A percentile compares a stretch with the other conserved stretches of the same genome.
These are phyloP conservation scores for Panicum hallii DNA, from an alignment of 202 grass and related monocot species.

Conservation along the genomic window DNA sequence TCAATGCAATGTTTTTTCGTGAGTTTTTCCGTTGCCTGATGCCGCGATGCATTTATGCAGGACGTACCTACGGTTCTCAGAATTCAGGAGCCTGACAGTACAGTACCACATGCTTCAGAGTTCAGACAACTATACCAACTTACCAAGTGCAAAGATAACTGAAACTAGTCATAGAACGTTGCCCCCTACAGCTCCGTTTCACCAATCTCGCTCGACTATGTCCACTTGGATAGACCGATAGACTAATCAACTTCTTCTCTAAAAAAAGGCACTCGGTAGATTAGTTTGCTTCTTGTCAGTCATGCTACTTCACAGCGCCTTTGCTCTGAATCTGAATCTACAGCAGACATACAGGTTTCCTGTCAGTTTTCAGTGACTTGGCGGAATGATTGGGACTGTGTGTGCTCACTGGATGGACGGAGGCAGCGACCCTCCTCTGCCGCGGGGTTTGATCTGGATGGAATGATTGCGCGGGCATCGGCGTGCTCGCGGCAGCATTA, in stretches of 20 bases:
- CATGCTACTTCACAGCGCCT: neutral
- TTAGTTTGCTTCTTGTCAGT: neutral
- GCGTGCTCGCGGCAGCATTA: slow-evolving; percentile 58
- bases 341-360: slow-evolving; percentile 29
- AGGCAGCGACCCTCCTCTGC: neutral
- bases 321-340: slow-evolving; percentile 20
- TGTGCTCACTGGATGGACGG: neutral
- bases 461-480: slow-evolving; percentile 56
- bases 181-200: neutral
- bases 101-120: neutral
- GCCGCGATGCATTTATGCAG: neutral
- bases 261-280: neutral
- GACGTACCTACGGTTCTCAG: neutral
- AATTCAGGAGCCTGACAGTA: neutral
- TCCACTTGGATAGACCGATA: neutral
- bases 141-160: neutral
- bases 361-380: slow-evolving; percentile 44
- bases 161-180: neutral
- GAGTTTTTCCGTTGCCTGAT: neutral
- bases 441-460: slow-evolving; percentile 26
- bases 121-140: neutral
- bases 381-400: slow-evolving; percentile 20
- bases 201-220: neutral
- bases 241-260: too few relatives aligned
- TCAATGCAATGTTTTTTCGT: neutral